Percentiles rank a stretch among this genome's conserved stretches.
Conservation (phyloP, 192 early-diverging fungal species). For the Coemansia sp. region DNA sequence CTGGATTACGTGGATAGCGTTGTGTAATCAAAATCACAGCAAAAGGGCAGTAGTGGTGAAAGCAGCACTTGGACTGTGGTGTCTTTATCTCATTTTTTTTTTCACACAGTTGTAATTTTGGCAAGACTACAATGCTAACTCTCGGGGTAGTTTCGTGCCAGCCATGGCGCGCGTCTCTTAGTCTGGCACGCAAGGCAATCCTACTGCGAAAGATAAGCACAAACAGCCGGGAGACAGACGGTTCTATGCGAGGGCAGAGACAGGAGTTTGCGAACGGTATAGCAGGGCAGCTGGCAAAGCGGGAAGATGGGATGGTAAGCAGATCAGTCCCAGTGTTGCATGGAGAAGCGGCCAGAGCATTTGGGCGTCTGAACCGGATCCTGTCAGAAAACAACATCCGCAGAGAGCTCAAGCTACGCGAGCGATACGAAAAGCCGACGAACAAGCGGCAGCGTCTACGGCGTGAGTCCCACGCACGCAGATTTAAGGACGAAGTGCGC, state of each 20-base stretch:
- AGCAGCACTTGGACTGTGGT: neutral
- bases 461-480: constrained; percentile 55
- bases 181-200: neutral
- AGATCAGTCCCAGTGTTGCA: constrained; percentile 53
- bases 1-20: constrained; percentile 17
- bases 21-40: neutral
- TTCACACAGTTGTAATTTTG: neutral
- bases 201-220: neutral
- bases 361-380: constrained; percentile 59
- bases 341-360: constrained; percentile 48
- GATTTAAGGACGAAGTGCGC: constrained; percentile 60
- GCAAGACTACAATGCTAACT: neutral
- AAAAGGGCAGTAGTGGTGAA: neutral
- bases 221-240: constrained; percentile 4
- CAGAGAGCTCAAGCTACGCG: constrained; percentile 56
- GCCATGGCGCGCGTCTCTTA: neutral
- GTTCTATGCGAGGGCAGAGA: neutral
- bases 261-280: constrained; percentile 27
- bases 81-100: neutral
- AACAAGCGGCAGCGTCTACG: constrained; percentile 60
- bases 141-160: neutral
- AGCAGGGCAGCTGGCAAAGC: constrained; percentile 1
- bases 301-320: constrained; percentile 23
- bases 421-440: constrained; percentile 68
- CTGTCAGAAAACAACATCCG: constrained; percentile 59